Percentiles rank a stretch among this genome's conserved stretches.
phyloP scores from a whole-genome alignment of 192 early-diverging fungal species.

The Backusella australiensis region DNA sequence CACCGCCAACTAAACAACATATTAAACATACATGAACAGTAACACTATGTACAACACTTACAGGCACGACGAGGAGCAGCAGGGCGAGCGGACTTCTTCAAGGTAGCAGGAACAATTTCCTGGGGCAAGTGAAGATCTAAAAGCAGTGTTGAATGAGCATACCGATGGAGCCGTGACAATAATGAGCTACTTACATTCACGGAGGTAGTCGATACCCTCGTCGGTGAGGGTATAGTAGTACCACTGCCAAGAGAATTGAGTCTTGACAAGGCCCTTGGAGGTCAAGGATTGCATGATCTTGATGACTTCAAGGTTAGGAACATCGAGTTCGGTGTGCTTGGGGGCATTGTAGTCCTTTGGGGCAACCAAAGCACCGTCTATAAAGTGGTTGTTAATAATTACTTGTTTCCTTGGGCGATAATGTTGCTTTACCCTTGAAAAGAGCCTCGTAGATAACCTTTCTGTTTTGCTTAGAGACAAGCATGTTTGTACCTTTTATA shows the following conservation, averaged over 20 bases:
- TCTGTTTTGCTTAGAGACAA: slow-evolving; percentile 96
- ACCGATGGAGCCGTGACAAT: not conserved
- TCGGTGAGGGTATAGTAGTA: slow-evolving; percentile 99
- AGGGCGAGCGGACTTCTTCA: slow-evolving; percentile 91
- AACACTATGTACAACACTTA: slow-evolving; percentile 28
- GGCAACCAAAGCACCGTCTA: slow-evolving; percentile 97
- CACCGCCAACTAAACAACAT: slow-evolving; percentile 52
- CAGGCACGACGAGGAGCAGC: slow-evolving; percentile 57
- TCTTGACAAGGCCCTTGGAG: slow-evolving; percentile 92
- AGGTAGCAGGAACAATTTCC: slow-evolving; percentile 96
- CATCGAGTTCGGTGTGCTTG: slow-evolving; percentile 95
- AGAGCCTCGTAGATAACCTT: slow-evolving; percentile 94
- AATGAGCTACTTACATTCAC: slow-evolving; percentile 55
- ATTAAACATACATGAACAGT: not conserved
- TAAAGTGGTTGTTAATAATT: not conserved
- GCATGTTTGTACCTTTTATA: slow-evolving; percentile 64
- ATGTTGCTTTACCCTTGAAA: slow-evolving; percentile 64
- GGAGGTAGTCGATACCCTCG: slow-evolving; percentile 96
- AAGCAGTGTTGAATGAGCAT: not conserved
- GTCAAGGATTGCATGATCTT: slow-evolving; percentile 96
- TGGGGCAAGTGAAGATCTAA: slow-evolving; percentile 91
- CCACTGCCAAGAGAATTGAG: slow-evolving; percentile 99
- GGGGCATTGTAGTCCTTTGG: slow-evolving; percentile 98
- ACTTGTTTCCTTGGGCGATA: not conserved
- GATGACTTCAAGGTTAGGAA: slow-evolving; percentile 98